A percentile compares a stretch with the other conserved stretches of the same genome.
phyloP scores from a whole-genome alignment of 1,284 basidiomycete species.

The Austroboletus novae-zelandiae region DNA sequence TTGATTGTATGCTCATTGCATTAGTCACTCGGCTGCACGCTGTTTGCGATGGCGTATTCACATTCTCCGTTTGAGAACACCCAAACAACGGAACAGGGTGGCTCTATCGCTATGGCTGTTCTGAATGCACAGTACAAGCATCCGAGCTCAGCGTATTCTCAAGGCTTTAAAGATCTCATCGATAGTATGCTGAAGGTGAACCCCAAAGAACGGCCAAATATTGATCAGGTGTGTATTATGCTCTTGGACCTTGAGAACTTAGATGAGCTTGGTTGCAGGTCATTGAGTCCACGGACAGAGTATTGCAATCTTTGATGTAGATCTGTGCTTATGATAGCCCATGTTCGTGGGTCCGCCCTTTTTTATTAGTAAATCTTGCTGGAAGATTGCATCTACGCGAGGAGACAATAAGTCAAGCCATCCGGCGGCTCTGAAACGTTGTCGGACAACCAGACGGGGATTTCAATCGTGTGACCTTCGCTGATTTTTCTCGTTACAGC shows the following conservation, averaged over 20 bases:
- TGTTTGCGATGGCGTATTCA: conserved; percentile 89
- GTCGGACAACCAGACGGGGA: too few species aligned
- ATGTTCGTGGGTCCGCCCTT: conserved; percentile 4
- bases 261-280: conserved; percentile 46
- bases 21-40: conserved; percentile 88
- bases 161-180: conserved; percentile 77
- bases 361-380: conserved; percentile 10
- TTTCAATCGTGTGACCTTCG: too few species aligned
- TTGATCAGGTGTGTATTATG: conserved; percentile 65
- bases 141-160: conserved; percentile 77
- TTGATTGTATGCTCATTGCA: conserved; percentile 3
- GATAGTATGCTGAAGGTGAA: conserved; percentile 82
- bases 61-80: conserved; percentile 91
- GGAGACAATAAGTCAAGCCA: too few species aligned
- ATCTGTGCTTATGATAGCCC: neutral
- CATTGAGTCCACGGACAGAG: conserved; percentile 64
- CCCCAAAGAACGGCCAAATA: conserved; percentile 77
- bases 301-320: conserved; percentile 56
- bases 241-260: neutral
- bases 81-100: conserved; percentile 83
- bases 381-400: neutral
- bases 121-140: conserved; percentile 89
- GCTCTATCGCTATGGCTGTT: conserved; percentile 94
- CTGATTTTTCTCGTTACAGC: too few species aligned
- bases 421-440: too few species aligned